Evolutionary conservation across 768 basidiomycete genomes (phyloP).

Genomic region (Psilocybe sp.): DNA sequence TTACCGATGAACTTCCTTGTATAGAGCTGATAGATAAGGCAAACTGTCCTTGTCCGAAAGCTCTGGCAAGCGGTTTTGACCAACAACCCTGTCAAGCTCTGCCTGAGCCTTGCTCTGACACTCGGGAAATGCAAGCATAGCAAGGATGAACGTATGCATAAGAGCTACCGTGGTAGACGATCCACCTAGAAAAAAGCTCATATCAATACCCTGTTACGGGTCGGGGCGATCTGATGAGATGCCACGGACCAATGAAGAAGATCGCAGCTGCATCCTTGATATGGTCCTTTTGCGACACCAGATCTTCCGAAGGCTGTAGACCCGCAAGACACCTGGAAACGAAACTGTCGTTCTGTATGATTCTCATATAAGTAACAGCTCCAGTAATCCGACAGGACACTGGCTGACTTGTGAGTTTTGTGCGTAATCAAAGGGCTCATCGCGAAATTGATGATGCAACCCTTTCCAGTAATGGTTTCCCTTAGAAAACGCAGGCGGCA

Average conservation of each 20-base stretch:
- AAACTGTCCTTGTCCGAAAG: conserved; percentile 32
- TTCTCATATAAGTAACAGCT: conserved; percentile 4
- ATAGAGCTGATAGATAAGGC: conserved; percentile 34
- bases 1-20: conserved; percentile 33
- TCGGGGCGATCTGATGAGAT: neutral
- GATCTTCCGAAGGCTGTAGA: neutral
- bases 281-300: conserved; percentile 5
- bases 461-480: conserved; percentile 40
- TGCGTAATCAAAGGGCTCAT: conserved; percentile 27
- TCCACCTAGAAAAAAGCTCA: conserved; percentile 15
- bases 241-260: conserved; percentile 22
- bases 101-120: conserved; percentile 35
- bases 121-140: conserved; percentile 37
- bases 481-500: conserved; percentile 43
- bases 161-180: conserved; percentile 20
- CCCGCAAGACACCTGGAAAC: conserved; percentile 14
- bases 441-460: conserved; percentile 27
- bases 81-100: conserved; percentile 38
- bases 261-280: conserved; percentile 35
- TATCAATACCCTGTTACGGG: neutral
- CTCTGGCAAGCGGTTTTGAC: conserved; percentile 33
- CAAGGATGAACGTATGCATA: conserved; percentile 34
- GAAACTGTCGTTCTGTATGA: conserved; percentile 11
- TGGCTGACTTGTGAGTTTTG: conserved; percentile 14
- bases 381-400: neutral